These are phyloP conservation scores for Salvia rosmarinus DNA, from an alignment of 257 asterid genomes.

Conservation along the genomic window DNA sequence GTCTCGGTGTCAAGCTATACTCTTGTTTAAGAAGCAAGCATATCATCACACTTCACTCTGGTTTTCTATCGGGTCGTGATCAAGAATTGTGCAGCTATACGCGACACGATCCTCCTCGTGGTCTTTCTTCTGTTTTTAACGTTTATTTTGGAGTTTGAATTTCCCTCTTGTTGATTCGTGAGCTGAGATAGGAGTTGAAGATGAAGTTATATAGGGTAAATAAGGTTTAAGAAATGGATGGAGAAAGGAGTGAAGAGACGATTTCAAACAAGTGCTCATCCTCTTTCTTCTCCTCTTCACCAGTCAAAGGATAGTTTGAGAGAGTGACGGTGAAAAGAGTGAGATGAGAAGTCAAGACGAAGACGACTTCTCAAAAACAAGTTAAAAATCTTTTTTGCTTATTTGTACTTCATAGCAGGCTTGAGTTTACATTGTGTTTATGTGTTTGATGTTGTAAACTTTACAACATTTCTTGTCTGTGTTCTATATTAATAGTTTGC, in stretches of 20 bases:
- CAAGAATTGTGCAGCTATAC: constrained; percentile 76
- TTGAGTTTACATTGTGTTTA: constrained; percentile 34
- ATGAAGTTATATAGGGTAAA: constrained; percentile 40
- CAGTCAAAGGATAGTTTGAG: constrained; percentile 44
- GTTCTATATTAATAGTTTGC: constrained; percentile 45
- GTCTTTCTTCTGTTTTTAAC: constrained; percentile 13
- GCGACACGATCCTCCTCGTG: constrained; percentile 34
- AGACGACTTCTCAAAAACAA: constrained; percentile 42
- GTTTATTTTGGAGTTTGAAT: constrained; percentile 37
- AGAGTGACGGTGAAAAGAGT: constrained; percentile 42
- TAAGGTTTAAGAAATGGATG: constrained; percentile 57
- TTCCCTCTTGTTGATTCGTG: constrained; percentile 56
- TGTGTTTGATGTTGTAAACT: constrained; percentile 61
- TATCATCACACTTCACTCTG: constrained; percentile 36
- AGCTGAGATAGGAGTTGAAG: constrained; percentile 43
- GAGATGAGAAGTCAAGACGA: constrained; percentile 50
- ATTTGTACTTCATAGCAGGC: constrained; percentile 45
- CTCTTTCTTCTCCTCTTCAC: constrained; percentile 84
- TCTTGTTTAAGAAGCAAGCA: constrained; percentile 46
- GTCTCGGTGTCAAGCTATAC: constrained; percentile 80
- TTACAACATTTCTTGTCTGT: constrained; percentile 49
- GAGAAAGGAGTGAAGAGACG: constrained; percentile 90
- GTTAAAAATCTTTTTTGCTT: constrained; percentile 31
- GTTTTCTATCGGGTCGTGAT: constrained; percentile 40
- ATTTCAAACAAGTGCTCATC: constrained; percentile 73